phyloP scores from a whole-genome alignment of 169 alveolate genomes.

The Cryptosporidium bovis region DNA sequence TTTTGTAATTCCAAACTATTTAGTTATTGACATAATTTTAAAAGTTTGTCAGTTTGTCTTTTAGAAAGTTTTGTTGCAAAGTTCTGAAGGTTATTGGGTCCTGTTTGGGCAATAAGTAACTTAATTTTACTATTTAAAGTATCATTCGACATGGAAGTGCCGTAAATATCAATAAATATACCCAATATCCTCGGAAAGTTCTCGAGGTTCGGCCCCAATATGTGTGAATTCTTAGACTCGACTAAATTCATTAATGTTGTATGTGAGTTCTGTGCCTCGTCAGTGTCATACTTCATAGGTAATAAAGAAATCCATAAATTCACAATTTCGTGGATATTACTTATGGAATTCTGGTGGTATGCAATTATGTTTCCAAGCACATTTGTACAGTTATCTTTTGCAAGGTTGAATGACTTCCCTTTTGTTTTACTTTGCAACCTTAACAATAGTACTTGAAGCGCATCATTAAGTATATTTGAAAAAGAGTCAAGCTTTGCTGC shows the following conservation, averaged over 20 bases:
- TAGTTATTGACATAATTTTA: conserved; percentile 25
- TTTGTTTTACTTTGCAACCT: conserved; percentile 49
- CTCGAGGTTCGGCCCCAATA: conserved; percentile 84
- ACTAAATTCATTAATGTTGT: conserved; percentile 58
- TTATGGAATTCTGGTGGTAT: conserved; percentile 36
- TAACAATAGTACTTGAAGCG: conserved; percentile 40
- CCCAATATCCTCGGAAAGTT: conserved; percentile 82
- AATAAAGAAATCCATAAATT: conserved; percentile 56
- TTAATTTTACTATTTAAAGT: conserved; percentile 82
- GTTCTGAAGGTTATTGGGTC: conserved; percentile 44
- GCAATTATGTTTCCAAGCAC: conserved; percentile 35
- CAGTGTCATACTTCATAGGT: conserved; percentile 68
- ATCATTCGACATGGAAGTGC: conserved; percentile 84
- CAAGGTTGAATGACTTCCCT: conserved; percentile 68
- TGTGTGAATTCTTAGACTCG: conserved; percentile 79
- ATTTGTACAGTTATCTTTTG: conserved; percentile 54
- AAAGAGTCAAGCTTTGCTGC: conserved; percentile 65
- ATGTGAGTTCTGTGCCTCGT: conserved; percentile 71
- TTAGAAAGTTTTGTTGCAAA: conserved; percentile 52
- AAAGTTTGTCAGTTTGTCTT: conserved; percentile 62
- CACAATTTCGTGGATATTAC: conserved; percentile 16
- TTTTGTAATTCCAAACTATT: background rate
- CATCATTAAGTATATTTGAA: conserved; percentile 33
- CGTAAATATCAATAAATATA: conserved; percentile 84
- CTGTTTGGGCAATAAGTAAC: conserved; percentile 47